phyloP scores from a whole-genome alignment of 2,329 filamentous ascomycete species.

The Pseudocercospora crystallina region DNA sequence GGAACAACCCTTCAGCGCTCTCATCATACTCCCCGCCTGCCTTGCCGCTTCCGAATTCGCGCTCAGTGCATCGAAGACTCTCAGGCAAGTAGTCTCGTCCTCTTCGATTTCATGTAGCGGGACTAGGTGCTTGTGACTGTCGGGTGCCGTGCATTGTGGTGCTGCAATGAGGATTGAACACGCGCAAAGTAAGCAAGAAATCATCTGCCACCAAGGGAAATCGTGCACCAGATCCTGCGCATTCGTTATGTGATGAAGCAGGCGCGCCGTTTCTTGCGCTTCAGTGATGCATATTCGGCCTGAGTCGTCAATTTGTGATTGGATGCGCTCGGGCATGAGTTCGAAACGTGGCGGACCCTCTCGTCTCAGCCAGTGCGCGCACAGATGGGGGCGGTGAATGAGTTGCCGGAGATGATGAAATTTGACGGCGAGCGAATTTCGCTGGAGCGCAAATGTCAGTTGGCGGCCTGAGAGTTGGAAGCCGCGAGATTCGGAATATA shows the following conservation, averaged over 20 bases:
- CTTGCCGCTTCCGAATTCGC: slow-evolving; percentile 5
- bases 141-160: background rate
- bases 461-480: no score
- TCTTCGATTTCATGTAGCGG: slow-evolving; percentile 2
- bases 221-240: slow-evolving; percentile 5
- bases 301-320: slow-evolving; percentile 6
- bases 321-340: background rate
- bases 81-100: slow-evolving; percentile 10
- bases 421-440: slow-evolving; percentile 10
- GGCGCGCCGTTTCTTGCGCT: slow-evolving; percentile 9
- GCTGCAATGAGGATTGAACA: slow-evolving; percentile 15
- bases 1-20: slow-evolving; percentile 5
- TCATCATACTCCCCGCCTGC: slow-evolving; percentile 13
- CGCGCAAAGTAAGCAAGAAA: slow-evolving; percentile 9
- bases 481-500: no score
- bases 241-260: slow-evolving; percentile 5
- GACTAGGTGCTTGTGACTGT: background rate
- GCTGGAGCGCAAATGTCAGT: background rate
- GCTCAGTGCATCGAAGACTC: slow-evolving; percentile 7
- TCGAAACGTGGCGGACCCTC: background rate
- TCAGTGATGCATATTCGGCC: slow-evolving; percentile 10
- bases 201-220: slow-evolving; percentile 12
- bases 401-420: slow-evolving; percentile 13
- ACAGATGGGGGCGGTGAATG: slow-evolving; percentile 11
- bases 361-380: slow-evolving; percentile 3